A percentile compares a stretch with the other conserved stretches of the same genome.
phyloP scores from a whole-genome alignment of 352 stramenopile genomes.

The Phytophthora hibernalis region DNA sequence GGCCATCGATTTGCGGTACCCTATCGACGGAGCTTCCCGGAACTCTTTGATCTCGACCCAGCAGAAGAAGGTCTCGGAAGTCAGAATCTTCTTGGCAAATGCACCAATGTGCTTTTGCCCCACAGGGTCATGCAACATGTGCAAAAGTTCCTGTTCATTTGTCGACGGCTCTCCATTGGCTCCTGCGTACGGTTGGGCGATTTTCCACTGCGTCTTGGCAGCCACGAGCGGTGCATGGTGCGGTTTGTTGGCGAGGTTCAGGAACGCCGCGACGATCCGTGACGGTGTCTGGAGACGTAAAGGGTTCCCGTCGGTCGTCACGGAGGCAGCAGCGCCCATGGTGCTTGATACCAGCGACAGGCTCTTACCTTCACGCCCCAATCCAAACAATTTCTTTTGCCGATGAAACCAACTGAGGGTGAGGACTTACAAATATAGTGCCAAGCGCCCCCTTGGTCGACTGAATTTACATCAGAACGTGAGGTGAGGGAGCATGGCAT shows the following conservation, averaged over 20 bases:
- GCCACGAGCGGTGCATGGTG: conserved; percentile 75
- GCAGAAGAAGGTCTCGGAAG: conserved; percentile 85
- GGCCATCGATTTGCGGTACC: conserved; percentile 75
- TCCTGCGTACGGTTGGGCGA: conserved; percentile 58
- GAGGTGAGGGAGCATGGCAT: neutral
- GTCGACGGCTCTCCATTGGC: conserved; percentile 54
- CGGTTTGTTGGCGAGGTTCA: conserved; percentile 66
- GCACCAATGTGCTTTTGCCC: conserved; percentile 83
- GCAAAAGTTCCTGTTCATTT: conserved; percentile 73
- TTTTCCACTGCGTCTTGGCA: conserved; percentile 84
- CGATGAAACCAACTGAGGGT: conserved; percentile 34
- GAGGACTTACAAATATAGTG: conserved; percentile 26
- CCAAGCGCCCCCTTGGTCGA: neutral
- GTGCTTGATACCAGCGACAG: neutral
- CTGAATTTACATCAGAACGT: neutral
- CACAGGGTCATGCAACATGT: conserved; percentile 79
- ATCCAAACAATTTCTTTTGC: conserved; percentile 14
- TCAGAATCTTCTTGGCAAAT: conserved; percentile 87
- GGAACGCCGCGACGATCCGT: conserved; percentile 54
- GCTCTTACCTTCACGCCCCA: conserved; percentile 1
- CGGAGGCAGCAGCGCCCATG: conserved; percentile 55
- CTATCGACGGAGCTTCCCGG: conserved; percentile 63
- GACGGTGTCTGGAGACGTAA: conserved; percentile 55
- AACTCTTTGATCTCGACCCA: conserved; percentile 91
- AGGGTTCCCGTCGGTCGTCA: conserved; percentile 27